A percentile compares a stretch with the other conserved stretches of the same genome.
These are phyloP conservation scores for Millerozyma acaciae DNA, from an alignment of 805 yeast genomes.

Conservation along the genomic window DNA sequence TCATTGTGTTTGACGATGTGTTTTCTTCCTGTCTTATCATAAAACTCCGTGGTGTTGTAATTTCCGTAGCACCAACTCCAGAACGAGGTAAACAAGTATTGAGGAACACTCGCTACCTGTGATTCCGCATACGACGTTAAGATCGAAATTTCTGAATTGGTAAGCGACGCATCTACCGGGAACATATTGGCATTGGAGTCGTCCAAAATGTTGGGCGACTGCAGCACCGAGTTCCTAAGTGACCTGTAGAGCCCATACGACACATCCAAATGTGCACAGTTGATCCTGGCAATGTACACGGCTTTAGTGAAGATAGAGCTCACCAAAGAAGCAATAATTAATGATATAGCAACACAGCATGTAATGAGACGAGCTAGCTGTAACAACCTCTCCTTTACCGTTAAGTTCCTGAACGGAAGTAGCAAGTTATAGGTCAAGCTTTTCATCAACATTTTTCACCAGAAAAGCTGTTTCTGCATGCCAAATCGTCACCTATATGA, in stretches of 20 bases:
- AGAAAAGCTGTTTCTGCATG: no score
- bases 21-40: constrained; percentile 11
- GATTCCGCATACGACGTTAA: constrained; percentile 43
- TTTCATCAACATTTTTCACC: no score
- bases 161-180: constrained; percentile 32
- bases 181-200: constrained; percentile 17
- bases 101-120: constrained; percentile 48
- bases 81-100: constrained; percentile 38
- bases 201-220: constrained; percentile 14
- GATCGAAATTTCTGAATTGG: constrained; percentile 47
- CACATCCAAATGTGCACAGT: constrained; percentile 51
- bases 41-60: constrained; percentile 22
- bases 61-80: constrained; percentile 46
- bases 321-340: constrained; percentile 19
- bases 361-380: constrained; percentile 22
- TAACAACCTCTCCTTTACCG: constrained; percentile 21
- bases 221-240: constrained; percentile 31
- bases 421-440: no score
- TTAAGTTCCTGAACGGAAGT: constrained; percentile 25
- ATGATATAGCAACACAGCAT: constrained; percentile 13
- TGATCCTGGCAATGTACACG: constrained; percentile 34
- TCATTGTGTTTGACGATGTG: constrained; percentile 13
- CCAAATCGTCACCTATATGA: no score
- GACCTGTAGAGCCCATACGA: constrained; percentile 50
- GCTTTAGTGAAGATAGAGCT: constrained; percentile 20